phyloP scores from a whole-genome alignment of 371 early-diverging fungal species.

The Zychaea mexicana region DNA sequence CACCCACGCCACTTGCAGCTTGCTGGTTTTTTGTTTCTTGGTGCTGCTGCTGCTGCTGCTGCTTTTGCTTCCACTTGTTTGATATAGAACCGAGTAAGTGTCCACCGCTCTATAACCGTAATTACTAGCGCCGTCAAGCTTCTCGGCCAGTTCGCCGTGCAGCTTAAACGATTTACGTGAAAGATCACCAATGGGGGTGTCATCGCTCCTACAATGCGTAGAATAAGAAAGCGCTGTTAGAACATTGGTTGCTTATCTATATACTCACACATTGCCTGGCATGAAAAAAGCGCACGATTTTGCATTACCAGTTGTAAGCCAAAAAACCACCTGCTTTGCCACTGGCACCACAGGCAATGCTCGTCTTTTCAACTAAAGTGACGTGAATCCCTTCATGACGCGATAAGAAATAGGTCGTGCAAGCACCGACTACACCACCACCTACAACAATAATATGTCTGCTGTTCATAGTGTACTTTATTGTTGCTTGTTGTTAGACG shows the following conservation, averaged over 20 bases:
- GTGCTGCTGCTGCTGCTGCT: neutral
- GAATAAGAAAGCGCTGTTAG: neutral
- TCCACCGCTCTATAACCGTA: constrained; percentile 66
- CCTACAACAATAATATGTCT: constrained; percentile 39
- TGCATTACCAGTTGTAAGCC: constrained; percentile 58
- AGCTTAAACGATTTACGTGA: constrained; percentile 60
- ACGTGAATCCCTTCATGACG: constrained; percentile 22
- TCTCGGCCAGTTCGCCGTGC: constrained; percentile 60
- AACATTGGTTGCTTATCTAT: no score
- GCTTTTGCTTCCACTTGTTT: neutral
- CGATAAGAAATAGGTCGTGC: constrained; percentile 63
- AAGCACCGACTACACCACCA: constrained; percentile 66
- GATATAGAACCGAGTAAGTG: constrained; percentile 48
- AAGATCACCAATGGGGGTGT: constrained; percentile 45
- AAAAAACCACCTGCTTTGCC: constrained; percentile 79
- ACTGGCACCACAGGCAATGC: constrained; percentile 65
- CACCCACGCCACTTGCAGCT: constrained; percentile 42
- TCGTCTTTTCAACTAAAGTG: constrained; percentile 60
- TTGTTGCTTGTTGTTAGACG: no score
- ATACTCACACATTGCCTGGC: neutral
- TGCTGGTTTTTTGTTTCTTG: neutral
- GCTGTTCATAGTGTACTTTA: no score
- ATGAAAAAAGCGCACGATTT: neutral
- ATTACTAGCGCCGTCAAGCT: constrained; percentile 48
- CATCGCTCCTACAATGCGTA: constrained; percentile 41